Evolutionary conservation across 192 early-diverging fungal genomes (phyloP).

Genomic region (Podila horticola): DNA sequence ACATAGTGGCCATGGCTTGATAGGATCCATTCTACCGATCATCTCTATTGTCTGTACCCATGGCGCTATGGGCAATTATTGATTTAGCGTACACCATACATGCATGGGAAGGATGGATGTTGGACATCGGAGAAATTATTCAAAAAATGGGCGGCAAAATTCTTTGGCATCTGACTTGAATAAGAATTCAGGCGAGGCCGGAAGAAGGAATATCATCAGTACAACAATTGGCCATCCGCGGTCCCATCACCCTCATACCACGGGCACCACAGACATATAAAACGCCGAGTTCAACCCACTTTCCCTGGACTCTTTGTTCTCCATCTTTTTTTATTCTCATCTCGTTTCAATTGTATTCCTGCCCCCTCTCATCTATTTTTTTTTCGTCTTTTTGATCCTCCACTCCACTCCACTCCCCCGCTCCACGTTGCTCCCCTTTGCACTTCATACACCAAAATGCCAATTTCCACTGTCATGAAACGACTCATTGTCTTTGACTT

Average conservation of each 20-base stretch:
- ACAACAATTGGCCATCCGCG: too few relatives aligned
- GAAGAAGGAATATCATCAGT: neutral
- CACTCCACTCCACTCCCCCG: neutral
- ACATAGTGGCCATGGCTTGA: too few relatives aligned
- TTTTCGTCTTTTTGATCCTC: neutral
- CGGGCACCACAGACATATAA: too few relatives aligned
- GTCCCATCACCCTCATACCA: too few relatives aligned
- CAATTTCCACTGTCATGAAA: constrained; percentile 11
- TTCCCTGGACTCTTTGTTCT: neutral
- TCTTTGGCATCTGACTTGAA: neutral
- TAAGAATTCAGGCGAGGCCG: constrained; percentile 12
- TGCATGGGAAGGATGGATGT: too few relatives aligned
- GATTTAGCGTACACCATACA: too few relatives aligned
- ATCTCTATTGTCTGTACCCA: too few relatives aligned
- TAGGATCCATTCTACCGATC: too few relatives aligned
- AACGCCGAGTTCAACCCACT: neutral
- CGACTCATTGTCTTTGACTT: constrained; percentile 73
- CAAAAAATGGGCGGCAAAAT: neutral
- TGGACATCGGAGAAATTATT: too few relatives aligned
- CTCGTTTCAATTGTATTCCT: constrained; percentile 2
- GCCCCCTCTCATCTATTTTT: neutral
- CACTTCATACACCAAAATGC: constrained; percentile 5
- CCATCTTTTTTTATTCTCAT: constrained; percentile 3
- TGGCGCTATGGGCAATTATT: too few relatives aligned
- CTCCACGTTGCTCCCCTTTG: neutral